A percentile compares a stretch with the other conserved stretches of the same genome.
Conservation (phyloP, 73 alveolate genomes). For the Paramecium primaurelia region DNA sequence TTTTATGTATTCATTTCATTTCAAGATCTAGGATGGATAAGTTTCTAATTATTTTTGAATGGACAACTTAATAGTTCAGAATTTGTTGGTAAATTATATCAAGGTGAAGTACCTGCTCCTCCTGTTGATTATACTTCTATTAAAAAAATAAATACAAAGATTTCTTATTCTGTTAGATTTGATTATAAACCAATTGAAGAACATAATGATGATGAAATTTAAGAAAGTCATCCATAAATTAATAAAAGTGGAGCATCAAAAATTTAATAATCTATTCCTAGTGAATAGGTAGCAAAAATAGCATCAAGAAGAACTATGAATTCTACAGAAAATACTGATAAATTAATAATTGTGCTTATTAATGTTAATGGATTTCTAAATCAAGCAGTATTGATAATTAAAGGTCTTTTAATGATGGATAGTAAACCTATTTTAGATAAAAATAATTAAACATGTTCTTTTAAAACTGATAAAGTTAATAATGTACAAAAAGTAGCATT, state of each 20-base stretch:
- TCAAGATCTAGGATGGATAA: constrained; percentile 17
- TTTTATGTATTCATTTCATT: constrained; percentile 10
- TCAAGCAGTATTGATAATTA: not conserved
- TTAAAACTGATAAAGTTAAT: not conserved
- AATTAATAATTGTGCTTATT: not conserved
- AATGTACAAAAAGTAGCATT: not conserved
- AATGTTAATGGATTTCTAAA: not conserved
- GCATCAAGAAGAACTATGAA: constrained; percentile 2
- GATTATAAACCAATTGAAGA: not conserved
- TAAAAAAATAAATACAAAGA: not conserved
- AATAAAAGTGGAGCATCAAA: not conserved
- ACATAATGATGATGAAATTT: not conserved
- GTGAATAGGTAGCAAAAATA: not conserved
- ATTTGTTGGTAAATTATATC: not conserved
- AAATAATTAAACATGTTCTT: not conserved
- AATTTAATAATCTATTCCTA: not conserved
- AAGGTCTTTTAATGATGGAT: not conserved
- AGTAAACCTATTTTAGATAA: not conserved
- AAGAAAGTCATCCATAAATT: not conserved
- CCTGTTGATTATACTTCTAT: not conserved
- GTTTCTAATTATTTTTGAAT: not conserved
- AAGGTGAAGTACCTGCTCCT: constrained; percentile 2
- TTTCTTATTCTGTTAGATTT: not conserved
- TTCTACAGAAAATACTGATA: not conserved
- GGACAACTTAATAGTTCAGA: not conserved